Percentiles rank a stretch among this genome's conserved stretches.
Evolutionary conservation across 2,329 filamentous ascomycete genomes (phyloP).

Genomic region (Rhynchosporium agropyri): DNA sequence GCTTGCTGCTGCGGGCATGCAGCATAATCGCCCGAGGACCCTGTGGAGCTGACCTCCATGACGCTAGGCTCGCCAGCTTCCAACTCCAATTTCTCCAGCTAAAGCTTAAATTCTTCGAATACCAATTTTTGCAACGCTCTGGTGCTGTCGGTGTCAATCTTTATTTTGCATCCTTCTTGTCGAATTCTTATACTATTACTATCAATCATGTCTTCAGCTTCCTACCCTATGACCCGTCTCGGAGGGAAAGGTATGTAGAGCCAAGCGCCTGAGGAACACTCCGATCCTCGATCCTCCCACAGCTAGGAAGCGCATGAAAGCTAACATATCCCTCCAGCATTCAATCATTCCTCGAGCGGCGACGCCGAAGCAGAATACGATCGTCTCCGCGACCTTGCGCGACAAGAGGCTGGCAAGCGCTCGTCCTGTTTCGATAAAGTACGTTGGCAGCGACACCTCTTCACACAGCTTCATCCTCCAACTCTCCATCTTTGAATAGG

Average conservation of each 20-base stretch:
- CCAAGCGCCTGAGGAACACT: conserved; percentile 10
- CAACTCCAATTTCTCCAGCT: conserved; percentile 10
- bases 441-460: conserved; percentile 36
- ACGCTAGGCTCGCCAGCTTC: conserved; percentile 13
- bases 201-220: conserved; percentile 16
- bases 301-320: conserved; percentile 5
- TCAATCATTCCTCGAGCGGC: conserved; percentile 69
- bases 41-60: conserved; percentile 8
- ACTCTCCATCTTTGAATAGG: background rate
- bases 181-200: background rate
- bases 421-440: conserved; percentile 75
- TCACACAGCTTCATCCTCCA: conserved; percentile 6
- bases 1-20: background rate
- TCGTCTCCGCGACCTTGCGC: conserved; percentile 80
- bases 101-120: background rate
- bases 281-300: background rate
- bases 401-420: conserved; percentile 78
- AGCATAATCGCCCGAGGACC: conserved; percentile 8
- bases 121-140: background rate
- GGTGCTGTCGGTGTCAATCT: background rate
- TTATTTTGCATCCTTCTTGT: background rate
- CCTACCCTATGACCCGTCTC: conserved; percentile 34
- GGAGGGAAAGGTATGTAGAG: conserved; percentile 34
- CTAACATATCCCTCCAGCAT: conserved; percentile 55
- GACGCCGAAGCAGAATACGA: conserved; percentile 87